These are phyloP conservation scores for Conticribra weissflogii DNA, from an alignment of 108 stramenopile species.

Conservation along the genomic window DNA sequence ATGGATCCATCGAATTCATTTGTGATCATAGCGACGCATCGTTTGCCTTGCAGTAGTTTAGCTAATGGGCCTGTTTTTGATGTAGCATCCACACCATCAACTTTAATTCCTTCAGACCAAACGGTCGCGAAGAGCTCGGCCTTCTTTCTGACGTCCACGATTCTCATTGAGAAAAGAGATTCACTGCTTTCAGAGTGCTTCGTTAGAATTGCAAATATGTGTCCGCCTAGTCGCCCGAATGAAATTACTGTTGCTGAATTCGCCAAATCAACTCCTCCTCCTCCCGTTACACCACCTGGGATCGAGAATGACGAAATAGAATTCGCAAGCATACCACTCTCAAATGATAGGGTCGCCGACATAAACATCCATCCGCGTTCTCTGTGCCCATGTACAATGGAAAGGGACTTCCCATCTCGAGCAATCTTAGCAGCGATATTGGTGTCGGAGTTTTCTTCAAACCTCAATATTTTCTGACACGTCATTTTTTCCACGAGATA, in stretches of 20 bases:
- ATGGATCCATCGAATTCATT: constrained; percentile 48
- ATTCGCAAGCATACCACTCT: constrained; percentile 9
- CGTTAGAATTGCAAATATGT: constrained; percentile 35
- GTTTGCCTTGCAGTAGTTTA: constrained; percentile 35
- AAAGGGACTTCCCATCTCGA: constrained; percentile 18
- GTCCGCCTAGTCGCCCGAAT: constrained; percentile 35
- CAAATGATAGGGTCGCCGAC: constrained; percentile 19
- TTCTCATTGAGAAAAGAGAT: constrained; percentile 25
- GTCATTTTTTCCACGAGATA: constrained; percentile 9
- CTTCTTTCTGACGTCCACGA: constrained; percentile 46
- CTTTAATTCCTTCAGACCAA: constrained; percentile 26
- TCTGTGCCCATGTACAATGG: constrained; percentile 25
- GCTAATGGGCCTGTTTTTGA: constrained; percentile 1
- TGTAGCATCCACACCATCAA: background rate
- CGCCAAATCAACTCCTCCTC: background rate
- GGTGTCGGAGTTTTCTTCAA: constrained; percentile 12
- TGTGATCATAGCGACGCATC: constrained; percentile 46
- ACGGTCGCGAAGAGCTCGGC: constrained; percentile 33
- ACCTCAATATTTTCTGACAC: constrained; percentile 23
- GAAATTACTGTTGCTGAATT: constrained; percentile 34
- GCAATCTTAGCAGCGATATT: constrained; percentile 29
- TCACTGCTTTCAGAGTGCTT: too few relatives aligned
- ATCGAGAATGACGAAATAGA: constrained; percentile 30
- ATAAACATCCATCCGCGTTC: constrained; percentile 33
- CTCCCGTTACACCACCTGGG: constrained; percentile 1